phyloP scores from a whole-genome alignment of 768 basidiomycete species.

The Hygrocybe coccinea region DNA sequence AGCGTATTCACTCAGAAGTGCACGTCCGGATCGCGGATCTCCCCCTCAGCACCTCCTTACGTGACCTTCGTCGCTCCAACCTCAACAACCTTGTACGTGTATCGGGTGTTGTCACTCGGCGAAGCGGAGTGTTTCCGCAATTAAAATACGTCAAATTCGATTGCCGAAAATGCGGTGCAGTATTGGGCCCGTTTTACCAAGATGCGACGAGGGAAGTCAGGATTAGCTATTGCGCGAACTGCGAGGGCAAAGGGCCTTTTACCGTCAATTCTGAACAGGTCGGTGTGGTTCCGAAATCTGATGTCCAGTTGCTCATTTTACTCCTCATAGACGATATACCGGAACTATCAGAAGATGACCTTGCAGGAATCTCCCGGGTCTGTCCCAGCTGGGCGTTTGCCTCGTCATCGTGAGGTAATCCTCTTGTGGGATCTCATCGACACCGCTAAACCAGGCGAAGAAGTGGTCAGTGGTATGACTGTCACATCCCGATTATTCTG shows the following conservation, averaged over 20 bases:
- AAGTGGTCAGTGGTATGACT: conserved; percentile 60
- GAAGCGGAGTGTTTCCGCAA: conserved; percentile 98
- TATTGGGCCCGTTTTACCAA: conserved; percentile 96
- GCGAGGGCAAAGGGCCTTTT: conserved; percentile 94
- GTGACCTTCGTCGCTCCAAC: conserved; percentile 87
- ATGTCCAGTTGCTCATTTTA: not conserved
- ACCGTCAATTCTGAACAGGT: conserved; percentile 95
- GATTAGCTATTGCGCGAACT: conserved; percentile 91
- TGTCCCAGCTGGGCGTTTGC: conserved; percentile 94
- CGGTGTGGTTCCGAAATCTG: conserved; percentile 14
- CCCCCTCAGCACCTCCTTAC: conserved; percentile 82
- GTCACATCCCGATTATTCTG: not conserved
- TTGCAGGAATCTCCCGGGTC: conserved; percentile 97
- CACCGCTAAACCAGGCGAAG: conserved; percentile 96
- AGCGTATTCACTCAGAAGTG: conserved; percentile 95
- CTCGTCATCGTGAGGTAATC: conserved; percentile 94
- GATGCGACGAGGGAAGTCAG: conserved; percentile 91
- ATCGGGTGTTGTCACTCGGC: conserved; percentile 90
- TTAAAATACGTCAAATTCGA: conserved; percentile 99
- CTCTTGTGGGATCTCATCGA: conserved; percentile 98
- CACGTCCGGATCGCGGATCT: conserved; percentile 96
- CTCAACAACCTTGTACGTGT: conserved; percentile 95
- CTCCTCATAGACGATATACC: conserved; percentile 76
- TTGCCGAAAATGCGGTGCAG: conserved; percentile 90
- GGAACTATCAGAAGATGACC: conserved; percentile 99